A percentile compares a stretch with the other conserved stretches of the same genome.
Evolutionary conservation across 139 green algal genomes (phyloP).

Genomic region (Tetraselmis striata): DNA sequence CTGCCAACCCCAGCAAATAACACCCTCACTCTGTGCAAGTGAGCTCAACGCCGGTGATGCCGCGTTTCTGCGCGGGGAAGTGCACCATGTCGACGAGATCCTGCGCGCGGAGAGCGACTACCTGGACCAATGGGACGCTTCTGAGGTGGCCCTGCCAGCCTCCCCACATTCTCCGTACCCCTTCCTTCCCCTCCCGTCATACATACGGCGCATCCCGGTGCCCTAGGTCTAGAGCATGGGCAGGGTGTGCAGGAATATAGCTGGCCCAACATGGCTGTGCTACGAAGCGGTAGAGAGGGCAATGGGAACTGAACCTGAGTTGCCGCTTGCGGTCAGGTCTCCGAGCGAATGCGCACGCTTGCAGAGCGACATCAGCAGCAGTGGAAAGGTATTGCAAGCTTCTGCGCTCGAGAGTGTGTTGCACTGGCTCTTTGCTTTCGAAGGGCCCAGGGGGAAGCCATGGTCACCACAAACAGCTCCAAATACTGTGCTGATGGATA

Average conservation of each 20-base stretch:
- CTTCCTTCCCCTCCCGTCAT: too few relatives aligned
- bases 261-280: too few relatives aligned
- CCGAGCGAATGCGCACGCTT: not conserved
- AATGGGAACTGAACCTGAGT: too few relatives aligned
- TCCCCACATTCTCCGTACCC: too few relatives aligned
- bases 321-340: too few relatives aligned
- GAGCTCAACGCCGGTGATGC: not conserved
- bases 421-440: not conserved
- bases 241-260: too few relatives aligned
- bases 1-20: not conserved
- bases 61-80: not conserved
- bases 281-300: too few relatives aligned
- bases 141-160: too few relatives aligned
- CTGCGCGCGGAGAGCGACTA: not conserved
- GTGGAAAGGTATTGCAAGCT: not conserved
- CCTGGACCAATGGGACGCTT: not conserved
- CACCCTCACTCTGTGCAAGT: not conserved
- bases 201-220: too few relatives aligned
- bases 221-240: too few relatives aligned
- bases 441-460: not conserved
- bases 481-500: too few relatives aligned
- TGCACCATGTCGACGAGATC: not conserved
- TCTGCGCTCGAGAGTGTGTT: not conserved
- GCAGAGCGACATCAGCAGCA: not conserved
- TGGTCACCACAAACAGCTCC: not conserved